Base-by-base conservation (phyloP, 306 rosid genomes). In the Cucurbita moschata region DNA sequence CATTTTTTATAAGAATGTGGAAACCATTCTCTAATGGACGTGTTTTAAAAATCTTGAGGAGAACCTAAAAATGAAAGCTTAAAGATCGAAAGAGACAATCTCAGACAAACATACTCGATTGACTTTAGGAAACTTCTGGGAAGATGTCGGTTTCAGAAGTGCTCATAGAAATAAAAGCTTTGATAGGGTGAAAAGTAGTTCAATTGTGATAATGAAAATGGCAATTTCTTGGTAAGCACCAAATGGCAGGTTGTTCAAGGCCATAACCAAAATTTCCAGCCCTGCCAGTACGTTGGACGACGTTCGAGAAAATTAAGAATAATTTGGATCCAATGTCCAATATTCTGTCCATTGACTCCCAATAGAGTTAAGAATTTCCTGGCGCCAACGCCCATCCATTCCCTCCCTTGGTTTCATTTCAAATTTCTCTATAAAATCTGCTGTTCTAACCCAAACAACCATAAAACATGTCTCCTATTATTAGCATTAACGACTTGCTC, bases 401-500 rank as follows among this genome's bases (percentile, higher is more conserved):
- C 43, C 6, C 12, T 55, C 9, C 60, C 26, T 21, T 19, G 3
- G 52, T 47, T 14, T 47, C 2, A 3, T 47, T 1, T 47, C 37
- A 65, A 65, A 18, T 0, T 65, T 43, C 38, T 3, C 39, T 66
- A 66, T 66, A 66, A 43, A 66, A 2, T 16, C 53, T 42, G 11
- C 68, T 51, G 18, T 30, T 60, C 67, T 53, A 65, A 18, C 5
- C 59, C 54, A 54, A 56, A 53, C 0, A 63, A 11, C 38, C 14
- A 16, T 30, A 14, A 13, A 71, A 19, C 7, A 92, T 92, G 94
- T 76, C 76, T 83, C 56, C 81, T 10, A 79, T 92, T 13, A 61
- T 92, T 13, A 61, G 18, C 18, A 58, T 71, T 16, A 71, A 18
- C 57, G 97, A 92, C 23, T 87, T 92, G 85, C 79, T 70, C 10